Evolutionary conservation across 495 filamentous ascomycete species (phyloP).

Genomic region (Aspergillus olivimuriae): DNA sequence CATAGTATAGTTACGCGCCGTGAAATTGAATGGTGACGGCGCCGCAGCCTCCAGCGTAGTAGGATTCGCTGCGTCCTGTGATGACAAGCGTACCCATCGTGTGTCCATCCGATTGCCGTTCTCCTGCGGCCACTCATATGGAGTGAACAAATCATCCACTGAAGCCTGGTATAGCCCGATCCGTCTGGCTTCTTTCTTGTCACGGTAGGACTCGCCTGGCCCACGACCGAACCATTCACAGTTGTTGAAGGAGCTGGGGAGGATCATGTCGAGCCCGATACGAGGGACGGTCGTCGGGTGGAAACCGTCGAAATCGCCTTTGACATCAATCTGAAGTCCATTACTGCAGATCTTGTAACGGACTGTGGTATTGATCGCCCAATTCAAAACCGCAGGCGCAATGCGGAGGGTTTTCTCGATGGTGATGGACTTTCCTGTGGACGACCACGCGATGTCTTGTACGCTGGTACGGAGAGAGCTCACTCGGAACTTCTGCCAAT

Average conservation of each 20-base stretch:
- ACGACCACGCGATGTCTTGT: conserved; percentile 39
- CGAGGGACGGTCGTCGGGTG: conserved; percentile 42
- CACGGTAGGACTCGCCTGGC: conserved; percentile 6
- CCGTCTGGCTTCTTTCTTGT: conserved; percentile 8
- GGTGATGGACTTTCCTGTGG: no score
- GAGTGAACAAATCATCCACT: conserved; percentile 2
- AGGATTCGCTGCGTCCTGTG: no score
- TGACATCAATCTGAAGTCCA: no score
- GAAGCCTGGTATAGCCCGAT: not conserved
- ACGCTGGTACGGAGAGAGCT: conserved; percentile 33
- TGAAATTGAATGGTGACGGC: no score
- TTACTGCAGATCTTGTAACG: no score
- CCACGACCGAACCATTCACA: conserved; percentile 9
- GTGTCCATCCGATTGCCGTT: conserved; percentile 20
- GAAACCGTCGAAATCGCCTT: conserved; percentile 33
- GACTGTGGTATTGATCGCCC: conserved; percentile 41
- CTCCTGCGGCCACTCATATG: conserved; percentile 21
- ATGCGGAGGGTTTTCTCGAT: no score
- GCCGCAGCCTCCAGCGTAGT: no score
- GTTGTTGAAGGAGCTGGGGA: not conserved
- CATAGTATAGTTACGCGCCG: no score
- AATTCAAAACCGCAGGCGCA: no score
- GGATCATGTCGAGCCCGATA: conserved; percentile 1
- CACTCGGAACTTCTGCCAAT: conserved; percentile 25
- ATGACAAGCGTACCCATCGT: conserved; percentile 3